Conservation (phyloP, 208 protist genomes). For the Wallacemonas sp. region DNA sequence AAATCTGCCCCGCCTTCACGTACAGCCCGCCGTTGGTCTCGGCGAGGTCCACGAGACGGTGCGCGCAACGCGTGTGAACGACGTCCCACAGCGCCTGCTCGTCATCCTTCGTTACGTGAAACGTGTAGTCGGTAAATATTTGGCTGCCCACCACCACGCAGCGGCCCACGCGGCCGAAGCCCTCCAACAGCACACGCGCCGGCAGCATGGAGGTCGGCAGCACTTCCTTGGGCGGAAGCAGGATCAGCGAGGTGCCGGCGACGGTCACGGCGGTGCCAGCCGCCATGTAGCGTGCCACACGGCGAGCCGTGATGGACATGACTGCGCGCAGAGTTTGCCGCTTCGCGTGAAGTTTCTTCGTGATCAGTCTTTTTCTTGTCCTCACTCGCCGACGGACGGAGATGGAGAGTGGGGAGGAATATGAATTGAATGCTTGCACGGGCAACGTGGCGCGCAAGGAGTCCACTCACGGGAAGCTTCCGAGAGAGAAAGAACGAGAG, state of each 20-base stretch:
- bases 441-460: not conserved
- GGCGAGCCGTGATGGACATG: slow-evolving; percentile 8
- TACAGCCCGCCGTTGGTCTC: slow-evolving; percentile 93
- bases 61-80: slow-evolving; percentile 72
- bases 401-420: not conserved
- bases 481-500: slow-evolving; percentile 5
- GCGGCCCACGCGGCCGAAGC: slow-evolving; percentile 72
- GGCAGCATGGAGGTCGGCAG: slow-evolving; percentile 62
- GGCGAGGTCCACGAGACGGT: slow-evolving; percentile 69
- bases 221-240: slow-evolving; percentile 66
- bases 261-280: slow-evolving; percentile 16
- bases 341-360: no score
- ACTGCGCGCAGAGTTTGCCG: no score
- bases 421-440: not conserved
- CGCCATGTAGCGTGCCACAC: slow-evolving; percentile 20
- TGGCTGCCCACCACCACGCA: slow-evolving; percentile 58
- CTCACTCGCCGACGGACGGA: not conserved
- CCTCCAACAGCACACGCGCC: slow-evolving; percentile 74
- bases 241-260: slow-evolving; percentile 21
- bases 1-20: slow-evolving; percentile 94
- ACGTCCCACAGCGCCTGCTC: slow-evolving; percentile 68
- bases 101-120: slow-evolving; percentile 35
- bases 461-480: not conserved
- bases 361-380: no score
- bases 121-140: slow-evolving; percentile 76